These are phyloP conservation scores for Pyrus bretschneideri DNA, from an alignment of 306 rosid species.

Conservation along the genomic window DNA sequence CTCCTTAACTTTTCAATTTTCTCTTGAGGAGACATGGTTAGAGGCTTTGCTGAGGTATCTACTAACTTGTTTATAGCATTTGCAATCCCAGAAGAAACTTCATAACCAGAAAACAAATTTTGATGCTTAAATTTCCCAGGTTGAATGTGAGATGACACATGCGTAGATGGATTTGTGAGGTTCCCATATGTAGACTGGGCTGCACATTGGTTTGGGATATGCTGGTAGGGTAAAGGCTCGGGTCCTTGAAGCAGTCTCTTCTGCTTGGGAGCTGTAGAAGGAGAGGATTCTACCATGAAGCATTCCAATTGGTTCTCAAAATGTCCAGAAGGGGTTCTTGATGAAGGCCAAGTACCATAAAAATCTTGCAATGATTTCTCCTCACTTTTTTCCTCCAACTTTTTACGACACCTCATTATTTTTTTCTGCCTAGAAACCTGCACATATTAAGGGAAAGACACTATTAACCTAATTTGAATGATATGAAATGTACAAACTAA, in stretches of 20 bases:
- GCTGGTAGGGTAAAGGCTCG: conserved; percentile 43
- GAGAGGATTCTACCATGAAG: conserved; percentile 41
- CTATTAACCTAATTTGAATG: not conserved
- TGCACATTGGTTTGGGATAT: conserved; percentile 40
- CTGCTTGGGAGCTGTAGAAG: conserved; percentile 42
- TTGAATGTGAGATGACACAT: conserved; percentile 51
- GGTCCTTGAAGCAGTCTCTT: conserved; percentile 50
- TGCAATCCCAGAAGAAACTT: conserved; percentile 31
- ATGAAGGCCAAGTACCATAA: conserved; percentile 54
- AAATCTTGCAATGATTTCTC: conserved; percentile 35
- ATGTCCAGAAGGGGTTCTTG: conserved; percentile 37
- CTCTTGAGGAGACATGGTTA: conserved; percentile 88
- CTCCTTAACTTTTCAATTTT: conserved; percentile 88
- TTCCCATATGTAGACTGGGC: conserved; percentile 40
- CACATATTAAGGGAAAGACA: conserved; percentile 12
- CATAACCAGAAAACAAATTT: conserved; percentile 34
- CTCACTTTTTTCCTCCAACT: conserved; percentile 35
- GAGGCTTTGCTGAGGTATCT: conserved; percentile 37
- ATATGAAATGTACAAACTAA: conserved; percentile 6
- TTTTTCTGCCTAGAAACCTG: conserved; percentile 52
- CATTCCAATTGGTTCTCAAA: conserved; percentile 45
- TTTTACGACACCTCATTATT: conserved; percentile 36
- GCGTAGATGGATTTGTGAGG: conserved; percentile 41
- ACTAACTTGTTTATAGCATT: conserved; percentile 33
- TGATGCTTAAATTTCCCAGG: conserved; percentile 46